Evolutionary conservation across 2,329 filamentous ascomycete species (phyloP), one percentile per base, ranked within the genome.

Genomic region (Cucurbitaria berberidis): DNA sequence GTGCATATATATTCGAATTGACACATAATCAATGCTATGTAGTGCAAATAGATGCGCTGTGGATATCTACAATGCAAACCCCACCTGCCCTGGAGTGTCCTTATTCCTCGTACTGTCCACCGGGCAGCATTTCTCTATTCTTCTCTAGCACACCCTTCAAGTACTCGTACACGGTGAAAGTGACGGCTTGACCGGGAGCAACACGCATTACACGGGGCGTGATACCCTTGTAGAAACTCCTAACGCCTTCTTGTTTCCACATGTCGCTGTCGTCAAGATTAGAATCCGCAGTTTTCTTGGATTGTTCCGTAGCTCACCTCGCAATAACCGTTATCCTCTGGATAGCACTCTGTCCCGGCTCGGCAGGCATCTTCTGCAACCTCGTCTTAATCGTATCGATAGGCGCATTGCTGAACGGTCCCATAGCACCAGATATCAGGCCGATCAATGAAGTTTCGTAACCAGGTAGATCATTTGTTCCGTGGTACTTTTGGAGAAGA

Each of bases 351-450:
- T 93, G 89, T 15, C 93, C 93, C 5, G 87, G 84, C 76, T 89
- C 84, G 3, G 90, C 92, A 0, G 91, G 91, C 45, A 87, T 95
- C 78, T 91, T 95, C 76, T 99, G 95, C 74, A 99, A 79, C 45
- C 95, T 83, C 36, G 95, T 99, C 86, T 99, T 99, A 81, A 99
- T 98, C 34, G 95, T 99, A 73, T 99, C 95, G 73, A 99, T 98
- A 19, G 95, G 95, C 24, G 96, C 95, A 74, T 99, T 99, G 66
- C 90, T 95, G 71, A 99, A 84, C 5, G 95, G 95, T 1, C 95
- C 95, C 85, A 99, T 96, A 57, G 95, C 95, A 64, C 95, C 95
- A 48, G 87, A 91, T 22, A 99, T 88, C 49, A 99, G 83, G 29
- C 93, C 95, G 64, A 98, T 96, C 6, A 93, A 45, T 5, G 91